Base-by-base conservation (phyloP, 208 protist genomes). In the Acanthamoeba quina region DNA sequence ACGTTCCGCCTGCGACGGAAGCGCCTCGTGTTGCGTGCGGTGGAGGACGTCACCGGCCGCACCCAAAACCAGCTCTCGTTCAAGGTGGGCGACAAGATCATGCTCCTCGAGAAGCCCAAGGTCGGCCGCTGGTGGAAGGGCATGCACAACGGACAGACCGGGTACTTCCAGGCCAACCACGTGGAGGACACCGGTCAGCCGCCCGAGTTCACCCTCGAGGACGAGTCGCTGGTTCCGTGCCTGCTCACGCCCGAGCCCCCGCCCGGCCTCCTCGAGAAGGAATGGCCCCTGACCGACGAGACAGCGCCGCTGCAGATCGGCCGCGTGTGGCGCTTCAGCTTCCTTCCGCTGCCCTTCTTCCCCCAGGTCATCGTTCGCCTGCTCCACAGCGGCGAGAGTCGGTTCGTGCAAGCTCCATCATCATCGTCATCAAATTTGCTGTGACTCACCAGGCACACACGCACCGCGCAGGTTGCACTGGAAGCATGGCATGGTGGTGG, bases 81-180 rank as follows among this genome's bases (percentile, higher is more conserved):
- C 66, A 15, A 58, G 66, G 88, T 0, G 0, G 88, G 88, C n/a
- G 88, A 92, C 66, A 92, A 92, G 64, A 78, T 92, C 10, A 3
- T 92, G 0, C 64, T 92, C 0, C 34, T 92, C 0, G 88, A 92
- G 26, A 92, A 92, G 66, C 17, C 88, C 88, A 72, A 78, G 52
- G 88, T 92, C 5, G 88, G 88, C 66, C 31, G 44, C 5, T 92
- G 88, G 88, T 92, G 88, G 88, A 92, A 92, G 88, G 88, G 88
- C 44, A 1, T 92, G 5, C 66, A 78, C 64, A 78, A 92, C 29
- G 88, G 88, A 0, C 26, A 56, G 5, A 34, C 58, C 19, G 88
- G 88, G 29, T 92, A 92, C 41, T 92, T 92, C 66, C 56, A 80
- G 21, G 13, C 34, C 6, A 56, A 0, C 41, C 88, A 92, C 62